phyloP scores from a whole-genome alignment of 2,329 filamentous ascomycete genomes.

The Arthrobotrys megalospora region DNA sequence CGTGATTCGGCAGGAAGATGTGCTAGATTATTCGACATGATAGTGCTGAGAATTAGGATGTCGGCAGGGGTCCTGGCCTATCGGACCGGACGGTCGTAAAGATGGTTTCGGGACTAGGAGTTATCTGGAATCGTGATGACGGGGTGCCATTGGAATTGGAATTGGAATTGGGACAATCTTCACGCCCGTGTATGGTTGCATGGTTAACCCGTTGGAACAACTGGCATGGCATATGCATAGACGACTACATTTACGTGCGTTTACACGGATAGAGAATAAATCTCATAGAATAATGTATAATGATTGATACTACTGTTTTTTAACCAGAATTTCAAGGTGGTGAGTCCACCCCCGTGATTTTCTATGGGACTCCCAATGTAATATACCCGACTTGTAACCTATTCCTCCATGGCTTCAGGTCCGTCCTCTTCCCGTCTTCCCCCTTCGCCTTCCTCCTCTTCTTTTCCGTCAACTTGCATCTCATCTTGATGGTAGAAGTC shows the following conservation, averaged over 20 bases:
- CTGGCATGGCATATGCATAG: constrained; percentile 6
- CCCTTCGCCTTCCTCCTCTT: background rate
- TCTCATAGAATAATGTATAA: constrained; percentile 33
- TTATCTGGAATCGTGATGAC: constrained; percentile 64
- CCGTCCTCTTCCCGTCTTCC: background rate
- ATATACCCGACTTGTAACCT: background rate
- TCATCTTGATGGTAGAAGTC: background rate
- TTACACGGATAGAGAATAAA: constrained; percentile 10
- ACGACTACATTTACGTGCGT: constrained; percentile 1
- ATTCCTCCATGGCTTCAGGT: background rate
- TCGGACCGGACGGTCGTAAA: constrained; percentile 64
- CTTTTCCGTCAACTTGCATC: background rate
- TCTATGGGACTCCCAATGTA: too few relatives aligned
- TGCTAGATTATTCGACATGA: constrained; percentile 65
- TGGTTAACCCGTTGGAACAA: constrained; percentile 1
- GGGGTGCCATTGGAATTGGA: constrained; percentile 1
- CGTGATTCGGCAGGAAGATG: constrained; percentile 67
- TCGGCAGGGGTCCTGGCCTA: constrained; percentile 63
- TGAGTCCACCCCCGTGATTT: background rate
- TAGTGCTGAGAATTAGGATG: background rate
- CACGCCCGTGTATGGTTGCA: background rate
- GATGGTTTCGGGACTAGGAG: constrained; percentile 55
- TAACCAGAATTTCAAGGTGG: background rate
- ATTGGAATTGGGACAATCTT: background rate
- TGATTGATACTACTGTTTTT: constrained; percentile 8